These are phyloP conservation scores for Dothistroma septosporum DNA, from an alignment of 2,329 filamentous ascomycete species.

Conservation along the genomic window DNA sequence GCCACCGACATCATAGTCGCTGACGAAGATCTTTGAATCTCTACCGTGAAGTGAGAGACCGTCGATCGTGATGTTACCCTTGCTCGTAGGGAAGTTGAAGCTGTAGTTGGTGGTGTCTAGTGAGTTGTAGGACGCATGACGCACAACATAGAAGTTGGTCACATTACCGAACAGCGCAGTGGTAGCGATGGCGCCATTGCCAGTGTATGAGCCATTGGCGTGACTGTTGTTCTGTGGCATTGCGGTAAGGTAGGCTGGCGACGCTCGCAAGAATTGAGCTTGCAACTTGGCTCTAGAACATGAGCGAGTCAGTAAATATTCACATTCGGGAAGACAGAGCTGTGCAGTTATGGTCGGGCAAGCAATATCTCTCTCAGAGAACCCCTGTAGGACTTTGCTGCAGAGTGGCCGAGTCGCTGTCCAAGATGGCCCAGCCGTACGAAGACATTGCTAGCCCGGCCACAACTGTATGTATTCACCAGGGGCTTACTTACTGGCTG, in stretches of 20 bases:
- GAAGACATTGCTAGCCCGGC: no score
- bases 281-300: constrained; percentile 58
- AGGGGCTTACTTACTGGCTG: constrained; percentile 48
- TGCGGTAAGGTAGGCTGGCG: constrained; percentile 63
- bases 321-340: no score
- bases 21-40: constrained; percentile 65
- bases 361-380: no score
- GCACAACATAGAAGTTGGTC: constrained; percentile 61
- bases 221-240: constrained; percentile 48
- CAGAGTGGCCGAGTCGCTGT: no score
- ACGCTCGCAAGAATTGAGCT: constrained; percentile 69
- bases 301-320: no score
- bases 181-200: constrained; percentile 51
- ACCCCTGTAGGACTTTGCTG: no score
- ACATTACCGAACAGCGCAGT: constrained; percentile 57
- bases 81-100: constrained; percentile 58
- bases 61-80: constrained; percentile 53
- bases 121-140: constrained; percentile 62
- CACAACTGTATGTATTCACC: no score
- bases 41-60: constrained; percentile 57
- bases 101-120: constrained; percentile 57
- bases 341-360: no score
- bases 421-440: no score
- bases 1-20: constrained; percentile 62
- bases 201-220: constrained; percentile 50